Evolutionary conservation across 208 protist genomes (phyloP).

Genomic region (Crithidia thermophila): DNA sequence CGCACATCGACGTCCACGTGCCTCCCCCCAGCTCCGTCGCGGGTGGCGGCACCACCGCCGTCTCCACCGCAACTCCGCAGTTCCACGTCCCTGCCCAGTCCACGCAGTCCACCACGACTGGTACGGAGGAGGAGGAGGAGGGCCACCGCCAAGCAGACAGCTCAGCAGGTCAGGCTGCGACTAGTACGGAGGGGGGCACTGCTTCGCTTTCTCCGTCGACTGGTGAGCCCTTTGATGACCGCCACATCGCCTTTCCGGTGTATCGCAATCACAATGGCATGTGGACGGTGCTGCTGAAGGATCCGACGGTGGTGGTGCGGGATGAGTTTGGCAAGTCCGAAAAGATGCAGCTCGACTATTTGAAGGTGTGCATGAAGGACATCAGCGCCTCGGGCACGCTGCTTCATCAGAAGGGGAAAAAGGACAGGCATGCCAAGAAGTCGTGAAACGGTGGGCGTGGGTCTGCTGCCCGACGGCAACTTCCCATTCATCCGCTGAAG

Average conservation of each 20-base stretch:
- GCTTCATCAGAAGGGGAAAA: not conserved
- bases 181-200: not conserved
- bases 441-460: no score
- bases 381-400: constrained; percentile 13
- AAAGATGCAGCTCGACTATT: constrained; percentile 74
- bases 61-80: not conserved
- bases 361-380: constrained; percentile 61
- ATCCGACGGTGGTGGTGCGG: constrained; percentile 66
- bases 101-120: not conserved
- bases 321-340: constrained; percentile 63
- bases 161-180: not conserved
- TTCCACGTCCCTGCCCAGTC: constrained; percentile 9
- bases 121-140: not conserved
- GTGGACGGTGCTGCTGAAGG: constrained; percentile 88
- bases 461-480: no score
- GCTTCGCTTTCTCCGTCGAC: not conserved
- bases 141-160: not conserved
- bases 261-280: constrained; percentile 71
- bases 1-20: constrained; percentile 51
- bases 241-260: constrained; percentile 63
- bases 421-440: constrained; percentile 15
- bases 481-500: no score
- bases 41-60: constrained; percentile 7
- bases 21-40: constrained; percentile 32
- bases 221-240: constrained; percentile 25